Evolutionary conservation across 2,329 filamentous ascomycete species (phyloP), one percentile per base, ranked within the genome.

Genomic region (Colletotrichum chrysophilum): DNA sequence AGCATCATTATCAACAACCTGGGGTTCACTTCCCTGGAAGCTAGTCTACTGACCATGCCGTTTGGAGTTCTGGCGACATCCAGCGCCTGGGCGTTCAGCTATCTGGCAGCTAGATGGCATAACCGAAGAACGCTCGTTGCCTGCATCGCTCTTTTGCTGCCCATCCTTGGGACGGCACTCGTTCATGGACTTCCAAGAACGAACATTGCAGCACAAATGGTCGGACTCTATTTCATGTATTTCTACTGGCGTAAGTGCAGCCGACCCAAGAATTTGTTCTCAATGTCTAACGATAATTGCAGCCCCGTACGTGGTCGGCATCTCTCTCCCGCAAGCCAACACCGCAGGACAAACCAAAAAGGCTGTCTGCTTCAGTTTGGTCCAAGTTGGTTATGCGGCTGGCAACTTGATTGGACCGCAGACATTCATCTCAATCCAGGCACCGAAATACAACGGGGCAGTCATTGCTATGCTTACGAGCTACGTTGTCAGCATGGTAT

Each of bases 331-430:
- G 30, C 56, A 60, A 32, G 80, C 81, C 55, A 85, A 85, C 70
- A 83, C 82, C 3, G 83, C 84, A 0, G 83, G 84, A 0, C 83
- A 86, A 32, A 86, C 84, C 0, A 86, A 86, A 60, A 84, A 88
- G 65, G 82, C 82, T 0, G 88, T 87, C 0, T 80, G 83, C 3
- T 89, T 89, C 24, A 81, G 88, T 2, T 81, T 88, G 14, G 82
- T 88, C 1, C 86, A 89, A 58, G 82, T 89, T 7, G 87, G 87
- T 0, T 91, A 83, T 62, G 83, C 81, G 34, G 36, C 83, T 0
- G 83, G 83, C 2, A 87, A 87, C 65, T 85, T 87, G 65, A 82
- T 87, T 6, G 85, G 81, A 0, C 85, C 86, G 0, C 81, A 85
- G 62, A 85, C 85, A n/a, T 87, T 87, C 79, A 80, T 81, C 32